phyloP scores from a whole-genome alignment of 2,329 filamentous ascomycete species.

The Aspergillus viridinutans region DNA sequence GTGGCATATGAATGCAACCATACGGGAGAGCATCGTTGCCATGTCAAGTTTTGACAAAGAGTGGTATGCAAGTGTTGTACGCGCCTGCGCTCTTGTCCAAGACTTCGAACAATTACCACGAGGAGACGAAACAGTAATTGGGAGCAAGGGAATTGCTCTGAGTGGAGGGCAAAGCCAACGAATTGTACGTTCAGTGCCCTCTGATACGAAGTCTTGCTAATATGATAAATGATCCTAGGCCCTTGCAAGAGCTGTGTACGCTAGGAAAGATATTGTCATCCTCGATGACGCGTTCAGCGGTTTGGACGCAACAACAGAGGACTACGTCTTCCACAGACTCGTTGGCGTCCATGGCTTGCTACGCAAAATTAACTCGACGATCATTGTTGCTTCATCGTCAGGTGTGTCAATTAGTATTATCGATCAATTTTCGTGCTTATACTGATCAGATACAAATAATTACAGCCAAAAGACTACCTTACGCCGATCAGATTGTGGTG shows the following conservation, averaged over 20 bases:
- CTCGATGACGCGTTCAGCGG: constrained; percentile 52
- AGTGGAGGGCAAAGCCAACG: constrained; percentile 53
- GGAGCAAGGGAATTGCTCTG: constrained; percentile 49
- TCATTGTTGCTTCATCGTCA: constrained; percentile 39
- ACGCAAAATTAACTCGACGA: constrained; percentile 35
- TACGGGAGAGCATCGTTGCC: constrained; percentile 38
- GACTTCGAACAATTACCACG: constrained; percentile 39
- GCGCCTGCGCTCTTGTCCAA: constrained; percentile 34
- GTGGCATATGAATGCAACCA: constrained; percentile 40
- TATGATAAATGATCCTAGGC: constrained; percentile 24
- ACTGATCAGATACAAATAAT: not conserved
- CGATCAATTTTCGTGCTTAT: not conserved
- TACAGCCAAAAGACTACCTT: constrained; percentile 38
- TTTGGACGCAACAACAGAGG: constrained; percentile 48
- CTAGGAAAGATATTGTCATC: constrained; percentile 45
- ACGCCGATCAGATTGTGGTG: constrained; percentile 41
- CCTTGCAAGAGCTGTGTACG: constrained; percentile 52
- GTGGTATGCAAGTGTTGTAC: constrained; percentile 37
- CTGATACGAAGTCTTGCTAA: not conserved
- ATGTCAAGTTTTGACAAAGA: constrained; percentile 32
- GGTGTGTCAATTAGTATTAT: constrained; percentile 12
- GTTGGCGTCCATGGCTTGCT: constrained; percentile 46
- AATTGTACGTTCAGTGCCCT: constrained; percentile 31
- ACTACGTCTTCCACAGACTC: constrained; percentile 45
- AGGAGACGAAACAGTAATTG: constrained; percentile 46